Conservation (phyloP, 108 stramenopile genomes). For the Pinguiococcus pyrenoidosus region DNA sequence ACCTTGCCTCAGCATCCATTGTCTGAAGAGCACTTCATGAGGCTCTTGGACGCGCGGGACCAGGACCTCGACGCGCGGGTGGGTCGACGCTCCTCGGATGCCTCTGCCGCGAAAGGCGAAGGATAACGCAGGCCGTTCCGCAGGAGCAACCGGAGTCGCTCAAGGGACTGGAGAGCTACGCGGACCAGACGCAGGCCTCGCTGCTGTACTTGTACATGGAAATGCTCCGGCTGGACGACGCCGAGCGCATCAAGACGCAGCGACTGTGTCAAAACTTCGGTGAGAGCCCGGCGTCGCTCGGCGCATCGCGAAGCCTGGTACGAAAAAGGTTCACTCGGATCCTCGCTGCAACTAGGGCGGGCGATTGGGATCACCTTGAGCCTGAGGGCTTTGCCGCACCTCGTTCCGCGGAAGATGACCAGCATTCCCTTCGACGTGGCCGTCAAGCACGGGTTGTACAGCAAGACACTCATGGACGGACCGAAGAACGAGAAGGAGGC, state of each 20-base stretch:
- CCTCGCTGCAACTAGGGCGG: too few relatives aligned
- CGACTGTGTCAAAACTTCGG: too few relatives aligned
- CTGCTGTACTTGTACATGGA: conserved; percentile 31
- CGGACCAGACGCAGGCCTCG: conserved; percentile 25
- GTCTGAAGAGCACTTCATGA: conserved; percentile 26
- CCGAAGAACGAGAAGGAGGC: conserved; percentile 11
- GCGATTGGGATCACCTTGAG: conserved; percentile 16
- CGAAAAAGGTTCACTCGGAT: too few relatives aligned
- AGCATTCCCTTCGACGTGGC: conserved; percentile 11
- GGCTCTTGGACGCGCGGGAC: conserved; percentile 20
- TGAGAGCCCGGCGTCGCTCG: too few relatives aligned
- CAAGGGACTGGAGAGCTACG: conserved; percentile 27
- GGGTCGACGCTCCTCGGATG: too few relatives aligned
- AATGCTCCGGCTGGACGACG: conserved; percentile 6
- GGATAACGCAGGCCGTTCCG: too few relatives aligned
- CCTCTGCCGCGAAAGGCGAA: too few relatives aligned
- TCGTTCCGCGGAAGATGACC: background rate
- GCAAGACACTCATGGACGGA: conserved; percentile 5
- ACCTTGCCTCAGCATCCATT: conserved; percentile 13
- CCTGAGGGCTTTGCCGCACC: conserved; percentile 5
- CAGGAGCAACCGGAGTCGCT: conserved; percentile 12
- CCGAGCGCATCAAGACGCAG: too few relatives aligned
- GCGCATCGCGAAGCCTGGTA: conserved; percentile 22
- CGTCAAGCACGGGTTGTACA: background rate
- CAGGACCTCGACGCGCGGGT: conserved; percentile 23